Percentiles rank a stretch among this genome's conserved stretches.
phyloP scores from a whole-genome alignment of 1,139 yeast species.

The Pichia sp. region DNA sequence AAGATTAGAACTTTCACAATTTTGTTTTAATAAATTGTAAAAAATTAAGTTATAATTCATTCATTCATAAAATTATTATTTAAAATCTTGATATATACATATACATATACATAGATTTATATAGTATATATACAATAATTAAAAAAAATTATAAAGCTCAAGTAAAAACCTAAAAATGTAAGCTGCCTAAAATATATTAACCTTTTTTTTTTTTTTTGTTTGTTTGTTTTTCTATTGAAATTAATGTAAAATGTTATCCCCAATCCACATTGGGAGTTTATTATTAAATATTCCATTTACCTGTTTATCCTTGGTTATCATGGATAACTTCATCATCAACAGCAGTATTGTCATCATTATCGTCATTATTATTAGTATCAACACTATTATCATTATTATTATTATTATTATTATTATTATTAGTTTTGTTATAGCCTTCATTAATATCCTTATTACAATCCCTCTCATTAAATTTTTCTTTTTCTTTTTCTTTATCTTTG shows the following conservation, averaged over 20 bases:
- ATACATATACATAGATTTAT: not conserved
- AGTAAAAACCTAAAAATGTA: too few species aligned
- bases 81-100: not conserved
- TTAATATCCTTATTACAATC: not conserved
- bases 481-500: constrained; percentile 2
- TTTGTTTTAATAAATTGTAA: constrained; percentile 17
- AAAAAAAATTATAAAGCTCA: not conserved
- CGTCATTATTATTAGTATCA: not conserved
- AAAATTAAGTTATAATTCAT: too few species aligned
- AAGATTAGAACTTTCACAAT: constrained; percentile 41
- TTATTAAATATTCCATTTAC: too few species aligned
- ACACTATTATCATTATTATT: not conserved
- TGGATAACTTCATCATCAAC: not conserved
- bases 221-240: too few species aligned
- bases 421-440: not conserved
- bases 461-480: not conserved
- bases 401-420: not conserved
- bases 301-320: too few species aligned
- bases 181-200: too few species aligned
- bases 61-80: too few species aligned
- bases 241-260: not conserved
- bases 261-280: not conserved
- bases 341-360: not conserved
- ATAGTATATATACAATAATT: not conserved
- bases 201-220: too few species aligned